A percentile compares a stretch with the other conserved stretches of the same genome.
Conservation (phyloP, 1,284 basidiomycete genomes). For the Limonomyces culmigenus region DNA sequence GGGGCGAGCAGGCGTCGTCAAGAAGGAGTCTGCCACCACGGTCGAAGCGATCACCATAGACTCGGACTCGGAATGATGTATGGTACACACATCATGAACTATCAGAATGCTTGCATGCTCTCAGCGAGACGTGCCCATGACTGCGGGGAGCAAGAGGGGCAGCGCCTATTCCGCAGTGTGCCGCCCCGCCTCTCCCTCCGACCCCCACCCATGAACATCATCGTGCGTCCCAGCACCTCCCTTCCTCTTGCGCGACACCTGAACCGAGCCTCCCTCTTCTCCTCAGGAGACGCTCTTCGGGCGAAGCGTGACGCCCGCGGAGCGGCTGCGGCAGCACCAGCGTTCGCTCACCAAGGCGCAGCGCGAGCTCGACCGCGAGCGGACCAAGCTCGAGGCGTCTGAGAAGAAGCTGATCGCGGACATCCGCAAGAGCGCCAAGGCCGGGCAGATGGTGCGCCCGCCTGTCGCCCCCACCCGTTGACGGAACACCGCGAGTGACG, state of each 20-base stretch:
- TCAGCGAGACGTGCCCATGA: no score
- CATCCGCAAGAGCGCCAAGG: conserved; percentile 93
- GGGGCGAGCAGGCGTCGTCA: no score
- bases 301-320: conserved; percentile 85
- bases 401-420: conserved; percentile 89
- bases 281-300: conserved; percentile 86
- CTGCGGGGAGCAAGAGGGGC: no score
- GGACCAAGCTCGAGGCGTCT: conserved; percentile 85
- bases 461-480: conserved; percentile 3
- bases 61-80: no score
- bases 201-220: conserved; percentile 48
- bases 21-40: no score
- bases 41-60: no score
- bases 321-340: conserved; percentile 92
- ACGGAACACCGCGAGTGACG: conserved; percentile 6
- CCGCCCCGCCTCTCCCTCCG: no score
- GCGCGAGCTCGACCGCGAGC: conserved; percentile 91
- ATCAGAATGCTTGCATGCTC: no score
- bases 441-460: conserved; percentile 78
- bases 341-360: conserved; percentile 92
- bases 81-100: no score
- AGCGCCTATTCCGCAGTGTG: no score
- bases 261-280: conserved; percentile 3
- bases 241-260: conserved; percentile 1
- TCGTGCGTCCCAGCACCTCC: conserved; percentile 24